Percentiles rank a stretch among this genome's conserved stretches.
These are phyloP conservation scores for Trichoderma oligosporum DNA, from an alignment of 2,329 filamentous ascomycete species.

Conservation along the genomic window DNA sequence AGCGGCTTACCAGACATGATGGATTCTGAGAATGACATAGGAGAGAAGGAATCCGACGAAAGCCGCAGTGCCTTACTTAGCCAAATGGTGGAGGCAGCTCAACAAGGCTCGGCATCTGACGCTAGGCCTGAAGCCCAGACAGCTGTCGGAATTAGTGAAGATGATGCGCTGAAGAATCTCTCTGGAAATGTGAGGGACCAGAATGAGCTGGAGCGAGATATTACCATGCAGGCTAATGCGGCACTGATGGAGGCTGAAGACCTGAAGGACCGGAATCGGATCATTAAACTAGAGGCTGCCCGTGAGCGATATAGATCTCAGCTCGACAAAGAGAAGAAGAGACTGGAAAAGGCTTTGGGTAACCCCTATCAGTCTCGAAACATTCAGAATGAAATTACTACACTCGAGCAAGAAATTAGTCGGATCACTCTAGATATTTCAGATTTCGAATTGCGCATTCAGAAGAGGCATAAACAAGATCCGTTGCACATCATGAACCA, in stretches of 20 bases:
- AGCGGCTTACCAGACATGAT: constrained; percentile 22
- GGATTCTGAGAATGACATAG: constrained; percentile 26
- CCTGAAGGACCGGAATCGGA: constrained; percentile 59
- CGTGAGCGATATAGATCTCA: constrained; percentile 61
- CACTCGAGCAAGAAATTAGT: constrained; percentile 61
- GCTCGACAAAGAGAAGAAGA: constrained; percentile 52
- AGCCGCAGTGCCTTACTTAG: constrained; percentile 28
- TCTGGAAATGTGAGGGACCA: constrained; percentile 75
- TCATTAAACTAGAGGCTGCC: constrained; percentile 53
- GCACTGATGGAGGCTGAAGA: constrained; percentile 60
- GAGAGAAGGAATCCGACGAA: constrained; percentile 24
- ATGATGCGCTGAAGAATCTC: constrained; percentile 57
- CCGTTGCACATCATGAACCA: constrained; percentile 42
- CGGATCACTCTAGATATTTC: constrained; percentile 67
- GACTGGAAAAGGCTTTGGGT: constrained; percentile 41
- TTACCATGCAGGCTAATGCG: constrained; percentile 60
- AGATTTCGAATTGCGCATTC: constrained; percentile 78
- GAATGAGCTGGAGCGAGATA: constrained; percentile 85
- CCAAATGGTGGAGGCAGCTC: constrained; percentile 33
- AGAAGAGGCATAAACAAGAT: constrained; percentile 61
- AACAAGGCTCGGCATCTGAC: constrained; percentile 21
- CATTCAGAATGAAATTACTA: constrained; percentile 61
- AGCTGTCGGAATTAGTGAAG: constrained; percentile 48
- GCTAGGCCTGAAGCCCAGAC: not conserved
- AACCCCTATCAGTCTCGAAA: constrained; percentile 53